These are phyloP conservation scores for Aethionema arabicum DNA, from an alignment of 345 rosid species.

Conservation along the genomic window DNA sequence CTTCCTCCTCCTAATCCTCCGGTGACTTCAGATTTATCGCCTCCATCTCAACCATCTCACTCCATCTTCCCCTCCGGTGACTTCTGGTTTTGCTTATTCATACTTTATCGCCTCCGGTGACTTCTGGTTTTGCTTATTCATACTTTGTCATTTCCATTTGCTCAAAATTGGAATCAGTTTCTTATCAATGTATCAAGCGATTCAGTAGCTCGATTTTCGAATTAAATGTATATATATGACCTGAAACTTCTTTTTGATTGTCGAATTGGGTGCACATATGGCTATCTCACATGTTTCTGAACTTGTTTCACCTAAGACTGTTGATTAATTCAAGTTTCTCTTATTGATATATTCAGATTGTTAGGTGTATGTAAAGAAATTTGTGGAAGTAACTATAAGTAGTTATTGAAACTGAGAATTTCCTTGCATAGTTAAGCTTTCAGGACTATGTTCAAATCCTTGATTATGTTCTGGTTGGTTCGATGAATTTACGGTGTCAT, in stretches of 20 bases:
- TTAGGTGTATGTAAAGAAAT: too few relatives aligned
- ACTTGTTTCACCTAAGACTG: not conserved
- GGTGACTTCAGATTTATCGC: conserved; percentile 30
- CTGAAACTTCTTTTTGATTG: not conserved
- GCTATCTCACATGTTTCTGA: not conserved
- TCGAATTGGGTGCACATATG: not conserved
- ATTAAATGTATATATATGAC: not conserved
- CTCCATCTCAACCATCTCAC: conserved; percentile 26
- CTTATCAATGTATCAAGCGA: too few relatives aligned
- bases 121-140: conserved; percentile 14
- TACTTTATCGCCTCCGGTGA: too few relatives aligned
- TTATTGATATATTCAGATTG: not conserved
- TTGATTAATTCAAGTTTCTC: too few relatives aligned
- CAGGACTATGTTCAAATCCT: not conserved
- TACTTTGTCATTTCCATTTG: not conserved
- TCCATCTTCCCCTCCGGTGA: conserved; percentile 36
- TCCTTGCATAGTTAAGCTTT: not conserved
- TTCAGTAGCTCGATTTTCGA: not conserved
- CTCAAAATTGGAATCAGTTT: not conserved
- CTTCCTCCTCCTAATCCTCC: conserved; percentile 18
- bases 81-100: too few relatives aligned
- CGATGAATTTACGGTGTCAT: not conserved
- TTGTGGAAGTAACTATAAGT: not conserved
- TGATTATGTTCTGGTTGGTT: not conserved
- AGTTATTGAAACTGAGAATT: not conserved